These are phyloP conservation scores for Nymphaea thermarum DNA, from an alignment of 164 flowering plant genomes.

Conservation along the genomic window DNA sequence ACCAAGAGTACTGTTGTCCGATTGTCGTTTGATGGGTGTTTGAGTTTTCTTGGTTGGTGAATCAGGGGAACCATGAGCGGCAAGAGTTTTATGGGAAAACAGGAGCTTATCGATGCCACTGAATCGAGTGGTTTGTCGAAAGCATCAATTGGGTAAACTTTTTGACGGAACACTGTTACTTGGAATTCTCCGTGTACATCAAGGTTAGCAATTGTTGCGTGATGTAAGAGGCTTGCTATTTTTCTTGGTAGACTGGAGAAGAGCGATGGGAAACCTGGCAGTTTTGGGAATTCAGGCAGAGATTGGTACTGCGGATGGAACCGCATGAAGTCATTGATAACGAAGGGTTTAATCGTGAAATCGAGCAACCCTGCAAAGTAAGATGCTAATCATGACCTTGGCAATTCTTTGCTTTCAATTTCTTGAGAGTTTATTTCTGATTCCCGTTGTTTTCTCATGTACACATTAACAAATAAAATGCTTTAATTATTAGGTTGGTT, in stretches of 20 bases:
- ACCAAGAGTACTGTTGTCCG: not conserved
- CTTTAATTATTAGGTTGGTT: no score
- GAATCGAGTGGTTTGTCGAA: conserved; percentile 93
- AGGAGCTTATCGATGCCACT: conserved; percentile 87
- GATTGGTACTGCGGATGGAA: conserved; percentile 98
- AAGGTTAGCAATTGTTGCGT: not conserved
- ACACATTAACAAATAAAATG: no score
- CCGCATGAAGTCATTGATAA: conserved; percentile 70
- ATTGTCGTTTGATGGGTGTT: not conserved
- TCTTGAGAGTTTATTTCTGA: not conserved
- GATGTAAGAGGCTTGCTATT: not conserved
- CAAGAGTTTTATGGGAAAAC: conserved; percentile 64
- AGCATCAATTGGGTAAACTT: conserved; percentile 56
- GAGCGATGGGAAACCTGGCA: conserved; percentile 54
- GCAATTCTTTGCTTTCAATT: not conserved
- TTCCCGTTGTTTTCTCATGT: no score
- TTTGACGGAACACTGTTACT: not conserved
- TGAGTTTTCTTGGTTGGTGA: not conserved
- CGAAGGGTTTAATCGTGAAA: conserved; percentile 69
- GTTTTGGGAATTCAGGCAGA: conserved; percentile 58
- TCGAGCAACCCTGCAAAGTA: conserved; percentile 92
- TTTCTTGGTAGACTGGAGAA: conserved; percentile 48
- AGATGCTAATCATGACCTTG: conserved; percentile 2
- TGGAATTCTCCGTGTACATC: not conserved
- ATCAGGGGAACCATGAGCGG: conserved; percentile 51